Percentiles rank a stretch among this genome's conserved stretches.
These are phyloP conservation scores for Tinospora cordifolia DNA, from an alignment of 164 flowering plant genomes.

Conservation along the genomic window DNA sequence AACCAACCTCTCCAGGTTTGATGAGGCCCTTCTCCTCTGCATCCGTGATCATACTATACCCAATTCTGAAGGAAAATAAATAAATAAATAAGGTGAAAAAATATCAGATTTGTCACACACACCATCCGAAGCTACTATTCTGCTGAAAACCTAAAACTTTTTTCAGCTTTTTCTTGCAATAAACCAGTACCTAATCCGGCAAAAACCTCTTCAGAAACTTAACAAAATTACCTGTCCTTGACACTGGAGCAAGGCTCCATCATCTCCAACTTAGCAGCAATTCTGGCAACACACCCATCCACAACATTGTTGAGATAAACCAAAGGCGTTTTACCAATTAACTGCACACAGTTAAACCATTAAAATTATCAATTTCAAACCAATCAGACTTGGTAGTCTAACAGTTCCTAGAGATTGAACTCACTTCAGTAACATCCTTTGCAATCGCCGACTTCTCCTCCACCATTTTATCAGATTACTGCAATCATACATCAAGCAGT, in stretches of 20 bases:
- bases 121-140: neutral
- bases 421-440: conserved; percentile 69
- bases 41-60: conserved; percentile 80
- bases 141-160: no score
- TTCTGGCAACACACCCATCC: conserved; percentile 56
- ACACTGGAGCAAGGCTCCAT: conserved; percentile 94
- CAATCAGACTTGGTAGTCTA: neutral
- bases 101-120: neutral
- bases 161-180: no score
- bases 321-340: conserved; percentile 79
- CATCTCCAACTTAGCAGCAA: conserved; percentile 56
- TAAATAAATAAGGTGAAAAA: conserved; percentile 4
- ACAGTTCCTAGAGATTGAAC: neutral
- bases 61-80: conserved; percentile 58
- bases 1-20: conserved; percentile 67
- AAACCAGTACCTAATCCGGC: neutral
- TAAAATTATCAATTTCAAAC: neutral
- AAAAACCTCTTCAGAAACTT: neutral
- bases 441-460: conserved; percentile 41
- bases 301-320: conserved; percentile 71
- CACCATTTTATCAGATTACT: conserved; percentile 30
- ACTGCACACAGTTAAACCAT: conserved; percentile 22
- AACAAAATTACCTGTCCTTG: conserved; percentile 52
- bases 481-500: neutral
- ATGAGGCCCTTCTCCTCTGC: conserved; percentile 81